Evolutionary conservation across 768 basidiomycete genomes (phyloP), one percentile per base, ranked within the genome.

Genomic region (Strobilomyces echinocephalus): DNA sequence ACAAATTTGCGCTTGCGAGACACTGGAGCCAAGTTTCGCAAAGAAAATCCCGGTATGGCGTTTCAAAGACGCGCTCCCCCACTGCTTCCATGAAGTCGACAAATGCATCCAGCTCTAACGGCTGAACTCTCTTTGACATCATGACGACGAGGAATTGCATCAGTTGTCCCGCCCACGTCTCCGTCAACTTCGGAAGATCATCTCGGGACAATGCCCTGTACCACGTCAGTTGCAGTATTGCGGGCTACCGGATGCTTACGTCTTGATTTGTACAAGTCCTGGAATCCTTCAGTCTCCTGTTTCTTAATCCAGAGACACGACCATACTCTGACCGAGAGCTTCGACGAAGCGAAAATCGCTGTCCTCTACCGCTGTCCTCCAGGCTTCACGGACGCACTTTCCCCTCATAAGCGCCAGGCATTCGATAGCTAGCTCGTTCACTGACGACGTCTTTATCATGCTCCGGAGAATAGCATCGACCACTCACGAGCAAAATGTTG

Each of bases 11-110:
- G n/a, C 61, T 59, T 20, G 76, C 67, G 16, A 73, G 60, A 34
- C 72, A 69, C 10, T 57, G 65, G 46, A 81, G 55, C 7, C 77
- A 54, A 6, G 69, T 59, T 49, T 75, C 71, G 30, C 68, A 67
- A 36, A 80, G 60, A 20, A 66, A 50, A 2, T 50, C 48, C 12
- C 21, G 30, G 33, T 41, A 28, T 18, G 54, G 49, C 21, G 30
- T 35, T 45, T 57, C 58, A 18, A 65, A 38, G 18, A 67, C 39
- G 26, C 43, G 59, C 10, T 59, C 55, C 28, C 54, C 53, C 16
- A 61, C 54, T 14, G 48, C 47, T 10, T 61, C 60, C 35, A 57
- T 42, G 24, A 69, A 51, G 33, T 49, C 54, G 33, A 49, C 24
- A 16, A 49, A 42, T 20, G 31, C 34, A 24, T 53, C 55, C 38